A percentile compares a stretch with the other conserved stretches of the same genome.
These are phyloP conservation scores for Ambrosia artemisiifolia DNA, from an alignment of 129 eudicot species.

Conservation along the genomic window DNA sequence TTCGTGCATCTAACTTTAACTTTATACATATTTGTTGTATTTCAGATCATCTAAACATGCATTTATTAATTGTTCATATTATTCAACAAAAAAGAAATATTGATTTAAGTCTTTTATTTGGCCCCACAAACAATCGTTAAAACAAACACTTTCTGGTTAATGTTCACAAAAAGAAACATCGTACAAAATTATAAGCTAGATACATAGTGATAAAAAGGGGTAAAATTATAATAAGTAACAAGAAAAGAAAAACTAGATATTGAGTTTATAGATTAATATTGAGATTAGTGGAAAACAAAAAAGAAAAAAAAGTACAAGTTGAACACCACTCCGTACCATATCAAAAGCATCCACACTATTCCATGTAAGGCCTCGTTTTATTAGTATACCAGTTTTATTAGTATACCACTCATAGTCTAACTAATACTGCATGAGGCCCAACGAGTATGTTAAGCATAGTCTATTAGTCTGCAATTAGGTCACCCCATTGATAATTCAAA, in stretches of 20 bases:
- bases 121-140: background rate
- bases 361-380: slow-evolving; percentile 27
- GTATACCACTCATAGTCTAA: too few species aligned
- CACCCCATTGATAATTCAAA: background rate
- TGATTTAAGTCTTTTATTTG: background rate
- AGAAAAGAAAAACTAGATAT: background rate
- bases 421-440: slow-evolving; percentile 21
- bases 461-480: background rate
- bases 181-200: background rate
- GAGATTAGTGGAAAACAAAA: slow-evolving; percentile 19
- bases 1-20: background rate
- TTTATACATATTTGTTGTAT: background rate
- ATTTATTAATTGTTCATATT: background rate
- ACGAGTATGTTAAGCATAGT: slow-evolving; percentile 9
- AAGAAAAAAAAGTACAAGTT: slow-evolving; percentile 22
- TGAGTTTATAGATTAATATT: slow-evolving; percentile 8
- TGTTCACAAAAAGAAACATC: background rate
- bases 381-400: slow-evolving; percentile 10
- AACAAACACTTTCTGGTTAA: background rate
- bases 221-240: background rate
- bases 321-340: slow-evolving; percentile 25
- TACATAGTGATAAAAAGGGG: background rate
- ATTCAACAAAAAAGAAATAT: too few species aligned
- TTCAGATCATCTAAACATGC: background rate
- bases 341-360: background rate